phyloP scores from a whole-genome alignment of 345 rosid genomes.

The Gossypium australe region DNA sequence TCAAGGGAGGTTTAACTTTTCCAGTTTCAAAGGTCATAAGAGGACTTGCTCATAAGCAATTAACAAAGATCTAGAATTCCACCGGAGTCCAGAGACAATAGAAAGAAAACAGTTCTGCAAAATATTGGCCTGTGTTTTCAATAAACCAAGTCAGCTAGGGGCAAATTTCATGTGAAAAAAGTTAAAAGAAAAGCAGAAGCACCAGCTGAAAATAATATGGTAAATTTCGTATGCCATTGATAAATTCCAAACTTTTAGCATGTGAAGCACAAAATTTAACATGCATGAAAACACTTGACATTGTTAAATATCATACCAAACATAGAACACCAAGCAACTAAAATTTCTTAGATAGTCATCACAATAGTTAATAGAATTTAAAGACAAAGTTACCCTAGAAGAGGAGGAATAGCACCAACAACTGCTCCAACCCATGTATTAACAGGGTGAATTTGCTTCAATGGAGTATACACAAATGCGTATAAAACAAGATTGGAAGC shows the following conservation, averaged over 20 bases:
- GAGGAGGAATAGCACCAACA: conserved; percentile 98
- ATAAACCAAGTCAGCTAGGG: neutral
- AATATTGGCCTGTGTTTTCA: neutral
- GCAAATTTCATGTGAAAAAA: neutral
- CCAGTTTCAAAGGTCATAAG: neutral
- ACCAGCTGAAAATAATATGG: neutral
- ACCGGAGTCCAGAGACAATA: neutral
- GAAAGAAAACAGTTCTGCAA: neutral
- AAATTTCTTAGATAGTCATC: neutral
- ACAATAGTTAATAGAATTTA: conserved; percentile 12
- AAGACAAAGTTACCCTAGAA: conserved; percentile 66
- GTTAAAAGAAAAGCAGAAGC: neutral
- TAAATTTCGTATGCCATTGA: neutral
- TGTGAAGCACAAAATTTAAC: neutral
- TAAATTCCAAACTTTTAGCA: neutral
- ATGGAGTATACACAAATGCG: conserved; percentile 73
- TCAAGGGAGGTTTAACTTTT: neutral
- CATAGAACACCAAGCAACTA: neutral
- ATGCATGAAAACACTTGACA: neutral
- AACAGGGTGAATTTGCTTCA: conserved; percentile 96
- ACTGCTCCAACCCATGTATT: conserved; percentile 99
- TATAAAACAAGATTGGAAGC: conserved; percentile 72
- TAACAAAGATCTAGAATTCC: neutral
- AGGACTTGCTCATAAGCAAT: neutral
- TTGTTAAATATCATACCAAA: neutral